phyloP scores from a whole-genome alignment of 768 basidiomycete genomes.

The Gymnopilus dilepis region DNA sequence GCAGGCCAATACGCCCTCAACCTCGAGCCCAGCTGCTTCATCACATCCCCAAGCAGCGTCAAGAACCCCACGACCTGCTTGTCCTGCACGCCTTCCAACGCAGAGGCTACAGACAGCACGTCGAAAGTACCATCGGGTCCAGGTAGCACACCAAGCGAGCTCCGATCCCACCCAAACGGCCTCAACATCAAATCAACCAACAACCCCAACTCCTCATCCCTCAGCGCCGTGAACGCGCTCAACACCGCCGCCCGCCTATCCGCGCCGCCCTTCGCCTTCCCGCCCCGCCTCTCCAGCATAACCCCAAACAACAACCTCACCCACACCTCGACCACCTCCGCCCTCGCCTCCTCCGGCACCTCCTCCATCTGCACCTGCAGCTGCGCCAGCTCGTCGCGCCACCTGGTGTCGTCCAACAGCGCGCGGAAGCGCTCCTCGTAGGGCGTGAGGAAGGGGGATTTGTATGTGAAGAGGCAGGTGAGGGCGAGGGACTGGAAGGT shows the following conservation, averaged over 20 bases:
- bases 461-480: constrained; percentile 83
- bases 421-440: constrained; percentile 70
- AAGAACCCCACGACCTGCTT: constrained; percentile 87
- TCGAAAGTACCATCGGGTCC: constrained; percentile 19
- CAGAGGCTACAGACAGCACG: constrained; percentile 12
- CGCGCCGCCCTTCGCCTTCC: constrained; percentile 67
- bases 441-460: constrained; percentile 56
- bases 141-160: constrained; percentile 18
- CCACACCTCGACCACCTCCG: constrained; percentile 69
- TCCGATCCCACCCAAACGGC: constrained; percentile 55
- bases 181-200: constrained; percentile 89
- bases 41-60: constrained; percentile 80
- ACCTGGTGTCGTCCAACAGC: constrained; percentile 84
- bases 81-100: constrained; percentile 39
- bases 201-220: constrained; percentile 71
- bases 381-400: constrained; percentile 85
- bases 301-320: constrained; percentile 85
- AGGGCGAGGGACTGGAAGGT: constrained; percentile 77
- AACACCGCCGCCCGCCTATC: constrained; percentile 80
- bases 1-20: constrained; percentile 74
- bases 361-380: constrained; percentile 71
- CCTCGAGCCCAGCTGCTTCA: constrained; percentile 81
- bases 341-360: constrained; percentile 59
- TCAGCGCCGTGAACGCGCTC: constrained; percentile 69
- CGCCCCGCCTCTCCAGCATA: constrained; percentile 82